These are phyloP conservation scores for Huntiella savannae DNA, from an alignment of 2,329 filamentous ascomycete genomes.

Conservation along the genomic window DNA sequence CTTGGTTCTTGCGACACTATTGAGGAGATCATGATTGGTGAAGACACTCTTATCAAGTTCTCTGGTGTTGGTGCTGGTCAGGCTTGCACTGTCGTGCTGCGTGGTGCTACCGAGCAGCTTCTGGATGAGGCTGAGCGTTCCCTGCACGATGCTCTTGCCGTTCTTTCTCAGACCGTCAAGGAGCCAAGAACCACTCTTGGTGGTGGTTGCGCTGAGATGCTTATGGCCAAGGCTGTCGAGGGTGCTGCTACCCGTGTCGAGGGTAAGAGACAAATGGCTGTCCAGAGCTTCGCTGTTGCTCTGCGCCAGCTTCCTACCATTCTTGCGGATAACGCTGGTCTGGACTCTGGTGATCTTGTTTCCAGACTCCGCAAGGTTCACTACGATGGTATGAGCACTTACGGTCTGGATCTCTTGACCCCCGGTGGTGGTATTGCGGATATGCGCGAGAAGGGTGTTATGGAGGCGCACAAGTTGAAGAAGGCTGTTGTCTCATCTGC, in stretches of 20 bases:
- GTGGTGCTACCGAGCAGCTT: slow-evolving; percentile 89
- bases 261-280: slow-evolving; percentile 90
- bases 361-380: slow-evolving; percentile 81
- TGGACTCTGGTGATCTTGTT: slow-evolving; percentile 88
- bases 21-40: slow-evolving; percentile 94
- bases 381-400: slow-evolving; percentile 84
- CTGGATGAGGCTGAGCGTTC: slow-evolving; percentile 93
- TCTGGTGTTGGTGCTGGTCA: slow-evolving; percentile 85
- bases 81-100: slow-evolving; percentile 90
- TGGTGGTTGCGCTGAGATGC: slow-evolving; percentile 93
- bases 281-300: slow-evolving; percentile 73
- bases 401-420: slow-evolving; percentile 72
- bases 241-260: slow-evolving; percentile 82
- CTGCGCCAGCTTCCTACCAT: slow-evolving; percentile 90
- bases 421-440: slow-evolving; percentile 86
- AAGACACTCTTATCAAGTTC: slow-evolving; percentile 94
- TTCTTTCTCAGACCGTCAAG: slow-evolving; percentile 88
- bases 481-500: slow-evolving; percentile 92
- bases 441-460: slow-evolving; percentile 86
- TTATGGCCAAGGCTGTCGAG: slow-evolving; percentile 97
- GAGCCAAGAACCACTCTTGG: slow-evolving; percentile 88
- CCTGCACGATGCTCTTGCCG: slow-evolving; percentile 85
- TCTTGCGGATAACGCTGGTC: slow-evolving; percentile 87
- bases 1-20: slow-evolving; percentile 88
- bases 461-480: slow-evolving; percentile 98